Evolutionary conservation across 78 protist species (phyloP).

Genomic region (Isochrysis galbana): DNA sequence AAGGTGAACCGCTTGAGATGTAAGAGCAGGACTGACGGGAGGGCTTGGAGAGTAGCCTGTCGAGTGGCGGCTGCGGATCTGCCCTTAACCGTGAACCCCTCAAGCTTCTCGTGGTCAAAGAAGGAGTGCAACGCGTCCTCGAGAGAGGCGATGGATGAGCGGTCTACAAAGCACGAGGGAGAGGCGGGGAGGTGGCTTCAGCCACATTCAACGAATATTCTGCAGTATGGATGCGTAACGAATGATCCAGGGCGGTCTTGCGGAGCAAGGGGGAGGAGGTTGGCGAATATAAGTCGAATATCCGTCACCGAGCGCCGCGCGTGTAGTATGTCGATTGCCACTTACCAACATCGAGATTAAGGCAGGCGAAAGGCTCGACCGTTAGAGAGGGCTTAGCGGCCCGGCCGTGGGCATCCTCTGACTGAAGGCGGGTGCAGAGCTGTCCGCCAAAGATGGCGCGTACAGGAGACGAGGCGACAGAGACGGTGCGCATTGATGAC

Average conservation of each 20-base stretch:
- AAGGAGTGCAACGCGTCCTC: not conserved
- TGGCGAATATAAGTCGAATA: too few relatives aligned
- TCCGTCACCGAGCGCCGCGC: too few relatives aligned
- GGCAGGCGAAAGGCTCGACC: not conserved
- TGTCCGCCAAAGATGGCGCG: not conserved
- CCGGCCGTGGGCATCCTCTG: not conserved
- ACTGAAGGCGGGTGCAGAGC: not conserved
- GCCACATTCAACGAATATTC: too few relatives aligned
- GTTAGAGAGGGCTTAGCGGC: not conserved
- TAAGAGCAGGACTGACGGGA: not conserved
- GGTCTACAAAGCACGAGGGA: too few relatives aligned
- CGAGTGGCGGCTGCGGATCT: not conserved
- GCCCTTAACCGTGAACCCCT: not conserved
- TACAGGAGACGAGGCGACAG: not conserved
- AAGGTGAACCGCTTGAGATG: conserved; percentile 4
- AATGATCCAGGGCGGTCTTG: too few relatives aligned
- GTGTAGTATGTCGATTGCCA: too few relatives aligned
- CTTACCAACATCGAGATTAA: not conserved
- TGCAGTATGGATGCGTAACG: too few relatives aligned
- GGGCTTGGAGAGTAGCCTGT: not conserved
- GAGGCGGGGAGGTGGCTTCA: too few relatives aligned
- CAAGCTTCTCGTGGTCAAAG: not conserved
- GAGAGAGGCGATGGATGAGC: not conserved
- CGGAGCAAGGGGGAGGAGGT: too few relatives aligned
- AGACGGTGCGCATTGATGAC: not conserved